These are phyloP conservation scores for Cyclotella cryptica DNA, from an alignment of 108 stramenopile species.

Conservation along the genomic window DNA sequence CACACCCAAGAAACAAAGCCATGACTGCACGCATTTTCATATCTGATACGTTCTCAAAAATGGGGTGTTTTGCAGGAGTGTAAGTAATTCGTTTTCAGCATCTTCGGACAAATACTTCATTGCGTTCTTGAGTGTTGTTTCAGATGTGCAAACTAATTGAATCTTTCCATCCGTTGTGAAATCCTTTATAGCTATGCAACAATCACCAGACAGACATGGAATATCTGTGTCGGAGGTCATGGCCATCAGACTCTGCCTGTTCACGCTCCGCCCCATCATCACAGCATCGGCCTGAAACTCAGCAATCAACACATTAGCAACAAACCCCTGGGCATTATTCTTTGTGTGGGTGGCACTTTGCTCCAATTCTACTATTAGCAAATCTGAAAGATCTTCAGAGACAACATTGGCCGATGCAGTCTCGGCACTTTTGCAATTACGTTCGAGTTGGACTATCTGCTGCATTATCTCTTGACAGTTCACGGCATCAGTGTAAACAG, in stretches of 20 bases:
- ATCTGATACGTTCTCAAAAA: constrained; percentile 21
- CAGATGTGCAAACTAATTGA: constrained; percentile 15
- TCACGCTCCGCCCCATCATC: constrained; percentile 4
- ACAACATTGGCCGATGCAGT: background rate
- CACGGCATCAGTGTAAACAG: background rate
- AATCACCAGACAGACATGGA: constrained; percentile 26
- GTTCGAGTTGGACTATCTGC: constrained; percentile 3
- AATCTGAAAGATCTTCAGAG: background rate
- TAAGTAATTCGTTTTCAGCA: background rate
- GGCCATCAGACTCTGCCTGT: constrained; percentile 20
- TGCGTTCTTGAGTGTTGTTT: background rate
- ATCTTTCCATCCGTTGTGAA: constrained; percentile 17
- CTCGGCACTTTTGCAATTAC: background rate
- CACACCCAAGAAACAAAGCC: constrained; percentile 23
- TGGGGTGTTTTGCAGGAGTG: constrained; percentile 1
- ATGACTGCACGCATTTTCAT: constrained; percentile 18
- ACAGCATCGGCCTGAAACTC: constrained; percentile 43
- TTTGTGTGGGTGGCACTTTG: constrained; percentile 6
- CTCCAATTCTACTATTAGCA: constrained; percentile 10
- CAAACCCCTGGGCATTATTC: constrained; percentile 26
- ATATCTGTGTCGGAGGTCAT: constrained; percentile 28
- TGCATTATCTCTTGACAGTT: background rate
- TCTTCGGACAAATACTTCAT: constrained; percentile 3
- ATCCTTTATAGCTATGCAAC: constrained; percentile 27
- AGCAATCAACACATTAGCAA: constrained; percentile 19